Conservation (phyloP, 352 stramenopile species). For the Achlya hypogyna region DNA sequence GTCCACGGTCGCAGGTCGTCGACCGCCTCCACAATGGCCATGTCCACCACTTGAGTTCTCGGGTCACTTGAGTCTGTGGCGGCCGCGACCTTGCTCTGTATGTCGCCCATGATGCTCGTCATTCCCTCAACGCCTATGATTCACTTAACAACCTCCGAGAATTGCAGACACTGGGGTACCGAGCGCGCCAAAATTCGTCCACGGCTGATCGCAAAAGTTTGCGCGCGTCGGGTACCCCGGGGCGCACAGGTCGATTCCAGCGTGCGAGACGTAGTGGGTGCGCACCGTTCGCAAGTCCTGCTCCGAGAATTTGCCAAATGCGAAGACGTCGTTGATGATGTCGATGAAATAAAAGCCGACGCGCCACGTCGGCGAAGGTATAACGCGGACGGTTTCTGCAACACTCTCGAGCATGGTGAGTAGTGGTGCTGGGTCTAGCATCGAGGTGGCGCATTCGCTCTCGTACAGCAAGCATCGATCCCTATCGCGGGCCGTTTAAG, state of each 20-base stretch:
- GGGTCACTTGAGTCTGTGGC: neutral
- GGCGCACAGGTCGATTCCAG: neutral
- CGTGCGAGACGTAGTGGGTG: neutral
- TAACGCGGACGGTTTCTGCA: neutral
- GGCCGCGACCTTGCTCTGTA: neutral
- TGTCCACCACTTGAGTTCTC: neutral
- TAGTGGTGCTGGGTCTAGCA: neutral
- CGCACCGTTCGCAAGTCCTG: neutral
- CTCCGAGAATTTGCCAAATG: neutral
- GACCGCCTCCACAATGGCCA: neutral
- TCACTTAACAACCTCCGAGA: neutral
- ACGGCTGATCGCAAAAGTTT: neutral
- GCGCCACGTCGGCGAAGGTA: neutral
- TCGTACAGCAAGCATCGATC: neutral
- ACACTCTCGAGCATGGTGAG: neutral
- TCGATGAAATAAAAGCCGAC: neutral
- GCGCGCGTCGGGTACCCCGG: neutral
- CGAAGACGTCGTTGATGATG: neutral
- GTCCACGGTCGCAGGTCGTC: neutral
- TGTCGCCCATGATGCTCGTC: neutral
- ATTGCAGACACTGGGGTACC: neutral
- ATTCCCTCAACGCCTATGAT: neutral
- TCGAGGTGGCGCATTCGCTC: neutral
- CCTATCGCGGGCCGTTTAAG: neutral
- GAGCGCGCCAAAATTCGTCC: neutral